phyloP scores from a whole-genome alignment of 768 basidiomycete genomes.

The Mycena alexandri region DNA sequence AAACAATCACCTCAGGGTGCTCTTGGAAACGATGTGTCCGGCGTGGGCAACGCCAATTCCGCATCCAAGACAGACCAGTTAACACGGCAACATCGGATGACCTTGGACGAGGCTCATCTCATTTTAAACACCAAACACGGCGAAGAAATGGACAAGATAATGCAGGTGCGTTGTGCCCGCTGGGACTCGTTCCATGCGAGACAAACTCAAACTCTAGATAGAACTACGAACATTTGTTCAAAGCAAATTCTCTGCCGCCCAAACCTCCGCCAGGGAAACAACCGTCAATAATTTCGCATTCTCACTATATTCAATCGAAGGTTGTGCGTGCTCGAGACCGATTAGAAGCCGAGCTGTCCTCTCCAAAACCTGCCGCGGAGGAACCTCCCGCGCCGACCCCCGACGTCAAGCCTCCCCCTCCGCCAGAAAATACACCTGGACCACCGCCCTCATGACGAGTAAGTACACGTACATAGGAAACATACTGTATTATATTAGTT shows the following conservation, averaged over 20 bases:
- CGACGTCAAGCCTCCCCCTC: conserved; percentile 26
- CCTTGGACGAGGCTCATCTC: conserved; percentile 92
- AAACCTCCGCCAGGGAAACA: conserved; percentile 61
- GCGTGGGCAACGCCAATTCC: conserved; percentile 80
- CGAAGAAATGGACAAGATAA: conserved; percentile 73
- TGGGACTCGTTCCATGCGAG: background rate
- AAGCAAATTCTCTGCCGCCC: conserved; percentile 78
- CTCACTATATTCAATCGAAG: conserved; percentile 97
- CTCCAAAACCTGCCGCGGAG: conserved; percentile 5
- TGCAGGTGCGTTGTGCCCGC: conserved; percentile 67
- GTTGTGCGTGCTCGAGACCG: conserved; percentile 95
- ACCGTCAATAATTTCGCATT: conserved; percentile 63
- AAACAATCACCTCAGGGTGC: conserved; percentile 81
- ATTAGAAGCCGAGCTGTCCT: conserved; percentile 87
- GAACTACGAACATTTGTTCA: conserved; percentile 95
- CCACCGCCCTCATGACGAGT: conserved; percentile 12
- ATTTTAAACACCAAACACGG: conserved; percentile 90
- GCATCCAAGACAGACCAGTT: conserved; percentile 84
- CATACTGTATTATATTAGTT: conserved; percentile 30
- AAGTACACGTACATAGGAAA: conserved; percentile 3
- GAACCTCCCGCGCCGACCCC: conserved; percentile 1
- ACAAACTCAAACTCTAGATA: conserved; percentile 47
- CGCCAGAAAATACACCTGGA: conserved; percentile 20
- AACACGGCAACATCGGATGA: conserved; percentile 91
- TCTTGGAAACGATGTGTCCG: conserved; percentile 76